Base-by-base conservation (phyloP, 2,329 filamentous ascomycete genomes). In the Venturia pyrina region DNA sequence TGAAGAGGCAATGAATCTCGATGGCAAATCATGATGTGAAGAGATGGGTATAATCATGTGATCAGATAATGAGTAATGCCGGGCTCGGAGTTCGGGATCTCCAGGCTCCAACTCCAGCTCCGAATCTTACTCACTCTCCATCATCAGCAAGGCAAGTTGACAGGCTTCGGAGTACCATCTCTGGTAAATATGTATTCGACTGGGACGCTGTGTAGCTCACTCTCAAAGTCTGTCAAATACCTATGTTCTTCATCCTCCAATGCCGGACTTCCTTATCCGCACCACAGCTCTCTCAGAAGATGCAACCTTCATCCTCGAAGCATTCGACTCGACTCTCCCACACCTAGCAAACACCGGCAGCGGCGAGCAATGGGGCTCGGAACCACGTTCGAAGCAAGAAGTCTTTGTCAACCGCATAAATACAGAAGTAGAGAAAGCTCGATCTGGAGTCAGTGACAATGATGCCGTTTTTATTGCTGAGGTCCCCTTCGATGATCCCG, bases 81-180 rank as follows among this genome's bases (percentile, higher is more conserved):
- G 4, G 28, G 4, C 28, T 43, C 41, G 41, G 41, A 43, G 41
- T 5, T 17, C 41, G 15, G 10, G 11, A 43, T 8, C 5, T 40
- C 37, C 37, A 5, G 37, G 11, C 6, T 40, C 11, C 37, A 40
- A 40, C 37, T 11, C 37, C 37, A 40, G 37, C 37, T 43, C 13
- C 41, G 41, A 13, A 17, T 43, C 41, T 40, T 5, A 17, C 41
- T 48, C 44, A n/a, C 70, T 5, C 69, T 32, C 50, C 66, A 60
- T 32, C 68, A 43, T 34, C 69, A 65, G 5, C 66, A 64, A 7
- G 69, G 68, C 69, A 69, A 70, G 60, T 19, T 48, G 6, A 17
- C 17, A 48, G 44, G 44, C 44, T 48, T 15, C 44, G 19, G 21
- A 21, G 17, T 71, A 70, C 68, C 69, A 69, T 13, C n/a, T n/a